Evolutionary conservation across 2,329 filamentous ascomycete species (phyloP).

Genomic region (Trichoderma oligosporum): DNA sequence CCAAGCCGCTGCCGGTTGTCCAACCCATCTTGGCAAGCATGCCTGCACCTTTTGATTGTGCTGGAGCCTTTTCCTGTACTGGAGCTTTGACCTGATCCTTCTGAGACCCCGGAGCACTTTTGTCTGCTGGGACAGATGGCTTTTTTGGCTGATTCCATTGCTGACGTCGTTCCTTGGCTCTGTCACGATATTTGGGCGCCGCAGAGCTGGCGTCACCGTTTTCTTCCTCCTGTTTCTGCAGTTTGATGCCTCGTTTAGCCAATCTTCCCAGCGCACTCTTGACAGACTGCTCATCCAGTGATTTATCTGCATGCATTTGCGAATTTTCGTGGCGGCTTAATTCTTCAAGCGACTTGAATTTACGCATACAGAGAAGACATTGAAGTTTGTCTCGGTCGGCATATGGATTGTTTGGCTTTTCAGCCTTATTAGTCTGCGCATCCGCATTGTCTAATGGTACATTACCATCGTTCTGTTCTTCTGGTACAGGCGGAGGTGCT

Average conservation of each 20-base stretch:
- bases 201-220: background rate
- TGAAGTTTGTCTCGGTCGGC: slow-evolving; percentile 52
- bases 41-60: slow-evolving; percentile 59
- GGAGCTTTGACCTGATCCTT: slow-evolving; percentile 15
- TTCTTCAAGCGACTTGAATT: slow-evolving; percentile 43
- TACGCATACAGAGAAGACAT: slow-evolving; percentile 46
- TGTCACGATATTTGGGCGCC: slow-evolving; percentile 55
- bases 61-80: slow-evolving; percentile 23
- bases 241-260: slow-evolving; percentile 38
- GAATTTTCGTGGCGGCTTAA: slow-evolving; percentile 42
- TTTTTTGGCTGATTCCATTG: slow-evolving; percentile 59
- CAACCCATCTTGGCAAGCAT: slow-evolving; percentile 72
- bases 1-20: slow-evolving; percentile 61
- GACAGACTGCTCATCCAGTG: slow-evolving; percentile 39
- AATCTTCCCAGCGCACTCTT: slow-evolving; percentile 47
- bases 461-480: slow-evolving; percentile 17
- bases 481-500: slow-evolving; percentile 16
- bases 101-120: slow-evolving; percentile 34
- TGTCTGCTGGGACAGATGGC: slow-evolving; percentile 37
- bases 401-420: slow-evolving; percentile 43
- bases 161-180: slow-evolving; percentile 63
- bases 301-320: slow-evolving; percentile 41
- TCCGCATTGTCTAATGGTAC: slow-evolving; percentile 8
- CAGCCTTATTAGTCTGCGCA: background rate
- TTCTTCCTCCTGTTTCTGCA: slow-evolving; percentile 30